Evolutionary conservation across 1,284 basidiomycete species (phyloP).

Genomic region (Pyrrhoderma lamaoense): DNA sequence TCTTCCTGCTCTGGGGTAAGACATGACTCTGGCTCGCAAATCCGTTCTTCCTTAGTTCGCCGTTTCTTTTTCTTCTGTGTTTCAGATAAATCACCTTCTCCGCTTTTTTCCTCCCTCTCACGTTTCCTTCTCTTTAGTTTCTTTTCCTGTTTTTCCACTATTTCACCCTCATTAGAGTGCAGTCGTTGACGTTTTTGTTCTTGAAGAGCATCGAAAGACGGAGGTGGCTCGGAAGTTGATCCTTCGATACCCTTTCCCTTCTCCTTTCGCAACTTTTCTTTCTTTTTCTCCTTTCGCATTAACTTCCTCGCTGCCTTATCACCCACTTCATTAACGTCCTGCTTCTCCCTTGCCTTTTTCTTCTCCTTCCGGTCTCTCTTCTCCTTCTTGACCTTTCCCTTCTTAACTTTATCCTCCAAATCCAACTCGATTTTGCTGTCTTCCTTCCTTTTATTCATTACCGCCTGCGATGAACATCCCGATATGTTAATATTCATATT

Average conservation of each 20-base stretch:
- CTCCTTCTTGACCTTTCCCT: conserved; percentile 4
- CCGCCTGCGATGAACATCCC: neutral
- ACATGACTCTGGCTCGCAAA: neutral
- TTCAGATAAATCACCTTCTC: neutral
- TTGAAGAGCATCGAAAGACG: neutral
- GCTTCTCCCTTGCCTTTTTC: conserved; percentile 1
- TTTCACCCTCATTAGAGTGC: neutral
- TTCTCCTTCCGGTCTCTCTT: conserved; percentile 4
- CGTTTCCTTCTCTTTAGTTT: conserved; percentile 13
- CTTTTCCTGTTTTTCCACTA: conserved; percentile 4
- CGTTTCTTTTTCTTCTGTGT: neutral
- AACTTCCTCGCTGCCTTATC: neutral
- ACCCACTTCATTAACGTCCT: neutral
- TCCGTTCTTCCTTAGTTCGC: neutral
- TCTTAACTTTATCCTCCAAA: conserved; percentile 8
- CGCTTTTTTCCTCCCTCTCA: neutral
- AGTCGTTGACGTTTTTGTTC: conserved; percentile 2
- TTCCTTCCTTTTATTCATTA: conserved; percentile 7
- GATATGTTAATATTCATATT: neutral
- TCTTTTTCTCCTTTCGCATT: conserved; percentile 2
- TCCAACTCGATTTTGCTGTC: conserved; percentile 7
- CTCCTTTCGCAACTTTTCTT: conserved; percentile 9
- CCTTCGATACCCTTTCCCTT: conserved; percentile 13
- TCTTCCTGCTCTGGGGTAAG: neutral
- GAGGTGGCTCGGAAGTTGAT: neutral